phyloP scores from a whole-genome alignment of 257 asterid genomes.

The Schizonepeta tenuifolia region DNA sequence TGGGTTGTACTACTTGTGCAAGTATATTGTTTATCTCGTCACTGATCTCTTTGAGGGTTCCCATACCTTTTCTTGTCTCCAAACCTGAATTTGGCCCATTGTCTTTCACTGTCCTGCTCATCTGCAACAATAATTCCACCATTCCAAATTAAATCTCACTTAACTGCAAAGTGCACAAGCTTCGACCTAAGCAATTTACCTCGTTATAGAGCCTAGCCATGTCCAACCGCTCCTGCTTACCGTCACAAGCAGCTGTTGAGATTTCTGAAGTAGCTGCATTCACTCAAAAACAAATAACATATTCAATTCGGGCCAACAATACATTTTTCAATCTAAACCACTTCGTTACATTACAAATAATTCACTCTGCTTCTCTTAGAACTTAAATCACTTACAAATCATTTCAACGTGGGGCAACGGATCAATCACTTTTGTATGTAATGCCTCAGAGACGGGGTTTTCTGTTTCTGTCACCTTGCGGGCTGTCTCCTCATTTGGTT shows the following conservation, averaged over 20 bases:
- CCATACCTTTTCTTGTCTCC: conserved; percentile 49
- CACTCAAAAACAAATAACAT: conserved; percentile 1
- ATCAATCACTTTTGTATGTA: conserved; percentile 45
- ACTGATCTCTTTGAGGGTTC: conserved; percentile 47
- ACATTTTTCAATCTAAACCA: neutral
- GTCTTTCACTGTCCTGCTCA: conserved; percentile 56
- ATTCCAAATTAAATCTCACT: conserved; percentile 18
- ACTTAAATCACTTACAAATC: conserved; percentile 62
- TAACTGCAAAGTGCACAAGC: neutral
- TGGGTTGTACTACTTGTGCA: conserved; percentile 37
- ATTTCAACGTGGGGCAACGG: conserved; percentile 62
- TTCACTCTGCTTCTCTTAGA: conserved; percentile 10
- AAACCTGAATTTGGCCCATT: conserved; percentile 50
- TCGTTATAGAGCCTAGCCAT: conserved; percentile 75
- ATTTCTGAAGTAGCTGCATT: conserved; percentile 75
- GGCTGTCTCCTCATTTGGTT: conserved; percentile 49
- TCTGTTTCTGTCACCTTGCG: conserved; percentile 50
- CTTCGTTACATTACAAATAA: neutral
- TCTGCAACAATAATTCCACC: conserved; percentile 43
- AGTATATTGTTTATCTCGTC: conserved; percentile 59
- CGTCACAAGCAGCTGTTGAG: conserved; percentile 60
- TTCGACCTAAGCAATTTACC: conserved; percentile 44
- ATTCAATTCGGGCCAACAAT: neutral
- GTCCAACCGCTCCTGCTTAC: conserved; percentile 56
- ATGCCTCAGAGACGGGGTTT: conserved; percentile 45